Evolutionary conservation across 768 basidiomycete species (phyloP).

Genomic region (Mycena rosella): DNA sequence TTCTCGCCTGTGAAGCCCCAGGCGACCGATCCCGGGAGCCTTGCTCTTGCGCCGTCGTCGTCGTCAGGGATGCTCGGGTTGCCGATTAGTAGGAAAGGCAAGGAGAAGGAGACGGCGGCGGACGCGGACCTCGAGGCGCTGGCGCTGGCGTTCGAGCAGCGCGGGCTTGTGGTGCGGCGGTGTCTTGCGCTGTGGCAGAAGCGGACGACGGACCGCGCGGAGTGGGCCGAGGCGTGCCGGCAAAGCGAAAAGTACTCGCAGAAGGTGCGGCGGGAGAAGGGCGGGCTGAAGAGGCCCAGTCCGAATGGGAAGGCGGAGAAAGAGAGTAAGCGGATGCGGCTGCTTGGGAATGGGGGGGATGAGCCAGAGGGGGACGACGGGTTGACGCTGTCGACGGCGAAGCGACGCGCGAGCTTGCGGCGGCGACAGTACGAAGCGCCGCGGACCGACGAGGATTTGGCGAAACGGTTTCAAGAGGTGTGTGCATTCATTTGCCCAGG

Average conservation of each 20-base stretch:
- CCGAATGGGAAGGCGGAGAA: slow-evolving; percentile 27
- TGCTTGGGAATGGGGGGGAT: slow-evolving; percentile 17
- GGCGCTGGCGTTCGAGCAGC: slow-evolving; percentile 58
- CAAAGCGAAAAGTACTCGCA: slow-evolving; percentile 73
- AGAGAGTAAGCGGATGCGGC: slow-evolving; percentile 23
- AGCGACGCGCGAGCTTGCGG: slow-evolving; percentile 57
- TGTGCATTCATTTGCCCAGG: slow-evolving; percentile 39
- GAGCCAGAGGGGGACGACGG: slow-evolving; percentile 8
- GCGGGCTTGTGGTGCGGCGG: slow-evolving; percentile 54
- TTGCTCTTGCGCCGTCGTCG: too few species aligned
- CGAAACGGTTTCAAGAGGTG: slow-evolving; percentile 77
- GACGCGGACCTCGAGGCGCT: slow-evolving; percentile 51
- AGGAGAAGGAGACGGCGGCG: slow-evolving; percentile 46
- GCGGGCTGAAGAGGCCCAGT: slow-evolving; percentile 30
- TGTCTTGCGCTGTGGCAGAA: slow-evolving; percentile 63
- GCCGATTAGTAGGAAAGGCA: slow-evolving; percentile 36
- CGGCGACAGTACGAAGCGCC: slow-evolving; percentile 63
- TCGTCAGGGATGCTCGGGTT: slow-evolving; percentile 1
- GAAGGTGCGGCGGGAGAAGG: slow-evolving; percentile 51
- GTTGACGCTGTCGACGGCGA: slow-evolving; percentile 43
- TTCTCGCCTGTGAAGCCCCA: slow-evolving; percentile 32
- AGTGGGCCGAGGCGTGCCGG: slow-evolving; percentile 73
- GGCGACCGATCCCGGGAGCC: slow-evolving; percentile 5
- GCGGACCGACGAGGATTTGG: slow-evolving; percentile 74
- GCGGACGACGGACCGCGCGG: slow-evolving; percentile 57